Conservation (phyloP, 2,329 filamentous ascomycete species). For the Kalaharituber pfeilii region DNA sequence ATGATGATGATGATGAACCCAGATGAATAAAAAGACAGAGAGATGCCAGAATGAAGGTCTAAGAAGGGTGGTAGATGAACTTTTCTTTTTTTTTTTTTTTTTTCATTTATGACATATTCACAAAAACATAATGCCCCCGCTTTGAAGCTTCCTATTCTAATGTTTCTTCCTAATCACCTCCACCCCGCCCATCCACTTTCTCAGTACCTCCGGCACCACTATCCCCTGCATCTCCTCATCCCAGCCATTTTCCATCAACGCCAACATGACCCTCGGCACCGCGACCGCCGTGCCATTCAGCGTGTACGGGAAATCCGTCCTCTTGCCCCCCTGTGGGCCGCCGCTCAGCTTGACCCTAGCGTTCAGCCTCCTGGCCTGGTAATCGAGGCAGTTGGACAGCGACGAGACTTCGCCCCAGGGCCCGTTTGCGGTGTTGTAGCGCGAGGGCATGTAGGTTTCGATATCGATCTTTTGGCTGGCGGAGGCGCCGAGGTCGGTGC, state of each 20-base stretch:
- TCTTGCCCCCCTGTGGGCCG: conserved; percentile 28
- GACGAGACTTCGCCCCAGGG: conserved; percentile 83
- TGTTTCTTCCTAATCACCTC: conserved; percentile 41
- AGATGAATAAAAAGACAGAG: too few species aligned
- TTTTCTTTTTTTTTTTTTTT: background rate
- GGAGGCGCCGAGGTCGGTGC: conserved; percentile 71
- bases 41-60: too few species aligned
- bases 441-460: conserved; percentile 80
- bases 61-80: too few species aligned
- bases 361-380: conserved; percentile 67
- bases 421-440: conserved; percentile 46
- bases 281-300: conserved; percentile 89
- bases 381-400: conserved; percentile 82
- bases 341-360: conserved; percentile 47
- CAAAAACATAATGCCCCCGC: background rate
- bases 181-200: conserved; percentile 67
- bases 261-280: conserved; percentile 74
- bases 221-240: conserved; percentile 51
- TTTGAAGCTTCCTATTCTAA: background rate
- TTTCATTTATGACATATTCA: background rate
- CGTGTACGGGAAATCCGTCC: conserved; percentile 63
- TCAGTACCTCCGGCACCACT: conserved; percentile 57
- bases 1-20: too few species aligned
- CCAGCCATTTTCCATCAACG: conserved; percentile 82
- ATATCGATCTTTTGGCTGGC: conserved; percentile 81